These are phyloP conservation scores for Debaryomyces hansenii DNA, from an alignment of 805 yeast species.

Conservation along the genomic window DNA sequence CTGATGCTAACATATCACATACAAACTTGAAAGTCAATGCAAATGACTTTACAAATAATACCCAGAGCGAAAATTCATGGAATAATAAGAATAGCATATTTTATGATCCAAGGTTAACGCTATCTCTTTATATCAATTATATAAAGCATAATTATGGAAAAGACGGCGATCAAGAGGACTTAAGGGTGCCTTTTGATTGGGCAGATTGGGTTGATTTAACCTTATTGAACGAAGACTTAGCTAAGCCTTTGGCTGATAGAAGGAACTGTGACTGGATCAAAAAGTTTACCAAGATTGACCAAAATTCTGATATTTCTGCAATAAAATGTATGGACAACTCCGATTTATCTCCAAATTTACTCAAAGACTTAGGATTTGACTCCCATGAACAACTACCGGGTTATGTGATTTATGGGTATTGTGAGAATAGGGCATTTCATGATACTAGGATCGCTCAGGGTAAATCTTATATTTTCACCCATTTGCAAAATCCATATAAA, in stretches of 20 bases:
- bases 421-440: conserved; percentile 10
- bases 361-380: conserved; percentile 20
- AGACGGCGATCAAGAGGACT: conserved; percentile 2
- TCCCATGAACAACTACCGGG: conserved; percentile 27
- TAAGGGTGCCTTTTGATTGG: conserved; percentile 29
- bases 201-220: conserved; percentile 28
- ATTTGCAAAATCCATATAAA: conserved; percentile 16
- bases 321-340: conserved; percentile 18
- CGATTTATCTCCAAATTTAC: conserved; percentile 16
- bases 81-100: conserved; percentile 11
- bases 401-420: conserved; percentile 16
- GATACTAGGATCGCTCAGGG: conserved; percentile 12
- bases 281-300: conserved; percentile 6
- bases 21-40: conserved; percentile 14
- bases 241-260: conserved; percentile 10
- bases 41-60: conserved; percentile 11
- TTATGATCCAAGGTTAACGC: conserved; percentile 21
- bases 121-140: conserved; percentile 18
- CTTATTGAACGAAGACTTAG: conserved; percentile 12
- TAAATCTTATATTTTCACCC: conserved; percentile 16
- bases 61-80: conserved; percentile 13
- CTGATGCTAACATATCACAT: conserved; percentile 19
- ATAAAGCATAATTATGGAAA: conserved; percentile 2
- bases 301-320: conserved; percentile 7
- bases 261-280: conserved; percentile 17